Percentiles rank a stretch among this genome's conserved stretches.
phyloP scores from a whole-genome alignment of 2,329 filamentous ascomycete species.

The Aspergillus quadrilineatus region DNA sequence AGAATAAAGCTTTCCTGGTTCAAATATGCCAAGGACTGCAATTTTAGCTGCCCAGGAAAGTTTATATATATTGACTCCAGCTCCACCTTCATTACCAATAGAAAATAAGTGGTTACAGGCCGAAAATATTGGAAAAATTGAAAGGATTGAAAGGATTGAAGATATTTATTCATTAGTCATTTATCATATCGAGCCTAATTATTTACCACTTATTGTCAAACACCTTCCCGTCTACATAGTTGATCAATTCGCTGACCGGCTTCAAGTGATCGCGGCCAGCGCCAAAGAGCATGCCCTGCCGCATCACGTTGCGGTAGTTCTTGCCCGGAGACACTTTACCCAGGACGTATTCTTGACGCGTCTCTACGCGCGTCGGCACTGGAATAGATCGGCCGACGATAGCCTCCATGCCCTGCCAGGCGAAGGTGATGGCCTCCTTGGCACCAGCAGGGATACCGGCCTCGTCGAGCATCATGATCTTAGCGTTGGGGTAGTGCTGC shows the following conservation, averaged over 20 bases:
- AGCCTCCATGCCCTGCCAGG: slow-evolving; percentile 62
- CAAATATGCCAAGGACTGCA: no score
- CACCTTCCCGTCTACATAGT: slow-evolving; percentile 49
- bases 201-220: slow-evolving; percentile 50
- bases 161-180: neutral
- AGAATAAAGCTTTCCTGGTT: no score
- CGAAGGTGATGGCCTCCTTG: slow-evolving; percentile 61
- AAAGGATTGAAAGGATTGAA: no score
- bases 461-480: slow-evolving; percentile 57
- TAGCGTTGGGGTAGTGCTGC: slow-evolving; percentile 48
- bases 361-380: slow-evolving; percentile 57
- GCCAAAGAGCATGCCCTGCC: slow-evolving; percentile 54
- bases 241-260: slow-evolving; percentile 53
- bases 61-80: no score
- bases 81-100: no score
- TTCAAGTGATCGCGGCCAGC: slow-evolving; percentile 43
- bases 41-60: no score
- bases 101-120: no score
- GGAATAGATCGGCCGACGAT: slow-evolving; percentile 56
- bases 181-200: neutral
- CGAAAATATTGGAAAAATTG: no score
- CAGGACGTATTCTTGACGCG: slow-evolving; percentile 51
- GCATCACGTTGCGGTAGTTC: slow-evolving; percentile 57
- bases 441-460: slow-evolving; percentile 58
- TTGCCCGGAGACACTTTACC: slow-evolving; percentile 56